Evolutionary conservation across 2,329 filamentous ascomycete genomes (phyloP), one percentile per base, ranked within the genome.

Genomic region (Hypoxylon sp.): DNA sequence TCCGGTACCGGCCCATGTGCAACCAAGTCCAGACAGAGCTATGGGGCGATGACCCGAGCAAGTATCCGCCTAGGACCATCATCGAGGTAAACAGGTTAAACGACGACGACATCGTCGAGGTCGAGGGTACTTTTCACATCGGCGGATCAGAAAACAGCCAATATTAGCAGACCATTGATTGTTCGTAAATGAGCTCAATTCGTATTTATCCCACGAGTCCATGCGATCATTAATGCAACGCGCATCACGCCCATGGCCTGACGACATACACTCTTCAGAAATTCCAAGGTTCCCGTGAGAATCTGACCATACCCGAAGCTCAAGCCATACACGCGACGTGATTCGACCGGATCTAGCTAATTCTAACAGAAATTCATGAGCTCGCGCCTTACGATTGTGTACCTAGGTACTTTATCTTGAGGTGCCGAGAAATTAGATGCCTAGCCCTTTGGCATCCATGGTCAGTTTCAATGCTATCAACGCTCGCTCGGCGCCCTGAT

Each of bases 131-230:
- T 0, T 72, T 72, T 46, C 61, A 54, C 37, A 40, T 47, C 13
- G 46, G 47, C 7, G 3, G 20, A 47, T 11, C 33, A 18, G 17
- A 6, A 23, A 21, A 37, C 6, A 35, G 11, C 11, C 26, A 42
- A 6, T 43, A 26, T 23, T 24, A 15, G 6, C 92, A 37, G 11
- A 33, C 2, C 29, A 9, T 52, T 79, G 75, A 2, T 91, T 38
- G 9, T 11, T 38, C 35, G 18, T 21, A 10, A 21, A 38, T 4
- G 4, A 20, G 5, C 17, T 38, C 7, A 18, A 38, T 18, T 18
- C n/a, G 5, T 18, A 37, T 5, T 18, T 2, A 17, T 37, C n/a
- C 33, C 3, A 5, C 15, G 20, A 18, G 7, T 21, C 9, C 15
- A 38, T 38, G 35, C 26, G 26, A 6, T 29, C 26, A 6, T 11